Evolutionary conservation across 495 filamentous ascomycete species (phyloP), one percentile per base, ranked within the genome.

Genomic region (Daldinia concentrica): DNA sequence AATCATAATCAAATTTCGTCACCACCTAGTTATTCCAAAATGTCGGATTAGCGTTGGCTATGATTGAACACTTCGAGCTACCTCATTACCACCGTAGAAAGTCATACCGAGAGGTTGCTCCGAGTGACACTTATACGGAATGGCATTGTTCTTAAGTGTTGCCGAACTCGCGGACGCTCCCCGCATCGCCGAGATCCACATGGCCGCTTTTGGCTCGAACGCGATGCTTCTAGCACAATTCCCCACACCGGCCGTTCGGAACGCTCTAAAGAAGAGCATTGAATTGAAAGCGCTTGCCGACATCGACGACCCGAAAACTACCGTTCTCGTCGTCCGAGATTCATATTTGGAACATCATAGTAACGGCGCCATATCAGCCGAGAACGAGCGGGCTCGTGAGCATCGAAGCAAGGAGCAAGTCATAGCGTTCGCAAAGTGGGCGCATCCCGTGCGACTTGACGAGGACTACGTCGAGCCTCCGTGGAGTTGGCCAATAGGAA

Each of bases 401-500:
- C 26, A 8, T 30, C 19, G 19, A 24, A 26, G 6, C 7, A 36
- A 59, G 12, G 43, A 64, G 24, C 36, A 74, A 32, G 65, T 76
- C 6, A 72, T 82, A 12, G 76, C 79, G 22, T 83, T 83, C 57
- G 80, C 80, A 4, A 83, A 81, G 63, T 83, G 80, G 80, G 63
- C 75, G 32, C 69, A 81, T 15, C 80, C 80, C 7, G 63, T 71
- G 1, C n/a, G 41, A 9, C 51, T 30, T 2, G 32, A 63, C 19
- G 54, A 68, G 54, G 43, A 61, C n/a, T 68, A 66, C 15, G 32
- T 52, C 39, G 62, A 78, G 29, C n/a, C 65, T 14, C 39, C 74
- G 9, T 73, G 75, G 72, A 52, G 64, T 29, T 83, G 79, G 79
- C 79, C 78, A 2, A 64, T 69, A 39, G 80, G 74, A 27, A 79